phyloP scores from a whole-genome alignment of 73 alveolate genomes.

The Loxodes magnus region DNA sequence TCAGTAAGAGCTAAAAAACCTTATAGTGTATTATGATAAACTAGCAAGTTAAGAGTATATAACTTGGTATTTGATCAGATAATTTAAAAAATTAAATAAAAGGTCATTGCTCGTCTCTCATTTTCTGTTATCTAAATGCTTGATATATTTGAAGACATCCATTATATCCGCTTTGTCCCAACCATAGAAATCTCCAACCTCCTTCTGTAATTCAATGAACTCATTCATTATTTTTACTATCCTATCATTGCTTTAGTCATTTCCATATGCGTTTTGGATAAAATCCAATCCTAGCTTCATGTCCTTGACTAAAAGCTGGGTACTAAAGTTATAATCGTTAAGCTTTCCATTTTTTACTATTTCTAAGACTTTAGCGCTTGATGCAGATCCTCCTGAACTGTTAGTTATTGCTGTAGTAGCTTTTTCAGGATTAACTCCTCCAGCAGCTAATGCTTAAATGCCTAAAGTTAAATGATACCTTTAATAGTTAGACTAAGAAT shows the following conservation, averaged over 20 bases:
- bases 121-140: no score
- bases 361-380: not conserved
- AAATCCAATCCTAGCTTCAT: not conserved
- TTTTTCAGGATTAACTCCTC: slow-evolving; percentile 2
- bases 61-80: no score
- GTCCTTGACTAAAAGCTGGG: not conserved
- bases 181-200: not conserved
- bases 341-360: not conserved
- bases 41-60: no score
- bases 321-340: slow-evolving; percentile 5
- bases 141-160: not conserved
- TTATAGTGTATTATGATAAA: no score
- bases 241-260: slow-evolving; percentile 2
- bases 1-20: no score
- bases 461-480: no score
- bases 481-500: slow-evolving; percentile 7
- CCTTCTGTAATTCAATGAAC: not conserved
- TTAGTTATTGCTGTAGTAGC: slow-evolving; percentile 4
- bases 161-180: slow-evolving; percentile 5
- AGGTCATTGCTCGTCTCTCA: no score
- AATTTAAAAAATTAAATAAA: no score
- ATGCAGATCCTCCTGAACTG: slow-evolving; percentile 11
- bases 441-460: not conserved
- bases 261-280: not conserved
- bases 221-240: not conserved